Evolutionary conservation across 1,139 yeast species (phyloP).

Genomic region (Debaryomyces nepalensis): DNA sequence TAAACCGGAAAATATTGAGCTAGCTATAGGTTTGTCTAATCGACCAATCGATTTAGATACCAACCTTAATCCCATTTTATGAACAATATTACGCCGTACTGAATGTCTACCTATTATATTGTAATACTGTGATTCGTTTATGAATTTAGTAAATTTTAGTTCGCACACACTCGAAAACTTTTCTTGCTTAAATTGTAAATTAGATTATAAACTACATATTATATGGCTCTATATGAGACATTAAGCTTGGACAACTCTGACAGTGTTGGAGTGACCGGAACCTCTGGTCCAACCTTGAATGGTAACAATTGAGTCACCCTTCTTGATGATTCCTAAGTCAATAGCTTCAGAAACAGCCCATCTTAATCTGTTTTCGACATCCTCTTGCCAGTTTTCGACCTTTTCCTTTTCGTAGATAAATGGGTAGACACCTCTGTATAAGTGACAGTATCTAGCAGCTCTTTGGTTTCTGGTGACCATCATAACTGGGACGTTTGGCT

Average conservation of each 20-base stretch:
- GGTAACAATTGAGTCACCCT: conserved; percentile 91
- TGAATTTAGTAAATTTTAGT: conserved; percentile 6
- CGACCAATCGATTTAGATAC: conserved; percentile 12
- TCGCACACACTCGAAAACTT: conserved; percentile 9
- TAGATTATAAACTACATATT: conserved; percentile 7
- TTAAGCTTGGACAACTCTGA: conserved; percentile 70
- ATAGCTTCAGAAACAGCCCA: conserved; percentile 93
- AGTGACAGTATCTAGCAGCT: conserved; percentile 93
- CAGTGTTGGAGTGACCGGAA: conserved; percentile 97
- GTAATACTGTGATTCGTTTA: conserved; percentile 1
- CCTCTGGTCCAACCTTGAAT: conserved; percentile 99
- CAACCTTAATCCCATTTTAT: conserved; percentile 15
- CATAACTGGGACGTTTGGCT: conserved; percentile 96
- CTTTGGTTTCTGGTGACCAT: conserved; percentile 96
- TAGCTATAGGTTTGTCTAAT: conserved; percentile 4
- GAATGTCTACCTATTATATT: background rate
- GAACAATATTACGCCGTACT: background rate
- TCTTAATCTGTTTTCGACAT: conserved; percentile 92
- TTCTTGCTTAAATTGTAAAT: background rate
- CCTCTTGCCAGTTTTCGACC: conserved; percentile 91
- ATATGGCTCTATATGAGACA: conserved; percentile 4
- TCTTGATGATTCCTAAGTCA: conserved; percentile 79
- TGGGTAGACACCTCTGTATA: conserved; percentile 98
- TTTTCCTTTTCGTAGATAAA: conserved; percentile 74
- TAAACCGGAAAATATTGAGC: background rate